A percentile compares a stretch with the other conserved stretches of the same genome.
Evolutionary conservation across 306 rosid species (phyloP).

Genomic region (Ceratonia siliqua): DNA sequence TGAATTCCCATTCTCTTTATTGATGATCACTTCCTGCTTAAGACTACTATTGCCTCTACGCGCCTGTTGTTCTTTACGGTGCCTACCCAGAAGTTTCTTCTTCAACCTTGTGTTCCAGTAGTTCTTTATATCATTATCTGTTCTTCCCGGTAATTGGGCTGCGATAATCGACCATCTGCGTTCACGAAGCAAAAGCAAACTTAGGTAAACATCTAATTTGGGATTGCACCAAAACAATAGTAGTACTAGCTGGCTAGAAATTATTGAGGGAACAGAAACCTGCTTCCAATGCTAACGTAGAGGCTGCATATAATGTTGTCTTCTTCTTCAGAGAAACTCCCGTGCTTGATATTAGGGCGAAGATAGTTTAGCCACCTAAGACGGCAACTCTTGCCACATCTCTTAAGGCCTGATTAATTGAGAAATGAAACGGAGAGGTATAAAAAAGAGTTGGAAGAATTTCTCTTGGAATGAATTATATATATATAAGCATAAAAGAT

Average conservation of each 20-base stretch:
- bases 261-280: constrained; percentile 40
- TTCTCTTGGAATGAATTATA: neutral
- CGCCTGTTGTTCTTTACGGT: constrained; percentile 57
- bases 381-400: constrained; percentile 96
- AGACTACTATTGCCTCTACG: constrained; percentile 37
- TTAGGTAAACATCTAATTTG: too few relatives aligned
- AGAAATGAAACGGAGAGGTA: neutral
- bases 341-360: constrained; percentile 93
- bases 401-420: constrained; percentile 68
- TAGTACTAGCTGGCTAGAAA: neutral
- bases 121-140: constrained; percentile 93
- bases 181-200: neutral
- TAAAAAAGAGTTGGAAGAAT: neutral
- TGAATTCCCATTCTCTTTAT: constrained; percentile 36
- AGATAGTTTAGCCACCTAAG: constrained; percentile 94
- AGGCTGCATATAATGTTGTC: constrained; percentile 87
- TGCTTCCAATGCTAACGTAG: constrained; percentile 89
- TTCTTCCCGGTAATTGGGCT: constrained; percentile 90
- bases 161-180: constrained; percentile 95
- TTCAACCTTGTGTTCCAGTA: constrained; percentile 97
- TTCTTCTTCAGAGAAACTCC: constrained; percentile 93
- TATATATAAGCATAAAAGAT: neutral
- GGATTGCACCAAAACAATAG: neutral
- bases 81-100: constrained; percentile 82
- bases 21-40: constrained; percentile 41